A percentile compares a stretch with the other conserved stretches of the same genome.
phyloP scores from a whole-genome alignment of 2,329 filamentous ascomycete genomes.

The Mycosphaerella sp. region DNA sequence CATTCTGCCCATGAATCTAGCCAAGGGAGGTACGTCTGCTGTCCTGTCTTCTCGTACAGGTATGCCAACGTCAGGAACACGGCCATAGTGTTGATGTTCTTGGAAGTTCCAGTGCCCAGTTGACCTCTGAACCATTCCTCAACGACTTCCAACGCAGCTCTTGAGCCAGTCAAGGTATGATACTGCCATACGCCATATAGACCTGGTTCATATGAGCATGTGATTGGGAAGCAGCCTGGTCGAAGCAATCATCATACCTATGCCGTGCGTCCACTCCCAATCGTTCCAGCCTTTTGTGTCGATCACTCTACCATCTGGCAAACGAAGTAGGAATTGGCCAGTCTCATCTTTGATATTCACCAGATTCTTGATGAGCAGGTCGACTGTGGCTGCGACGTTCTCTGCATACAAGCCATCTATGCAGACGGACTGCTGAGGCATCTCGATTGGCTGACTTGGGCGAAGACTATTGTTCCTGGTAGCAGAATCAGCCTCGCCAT shows the following conservation, averaged over 20 bases:
- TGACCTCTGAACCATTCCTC: conserved; percentile 66
- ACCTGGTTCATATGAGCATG: conserved; percentile 55
- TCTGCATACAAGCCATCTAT: conserved; percentile 38
- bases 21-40: conserved; percentile 67
- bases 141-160: conserved; percentile 57
- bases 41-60: conserved; percentile 68
- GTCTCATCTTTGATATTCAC: conserved; percentile 72
- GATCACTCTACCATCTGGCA: conserved; percentile 68
- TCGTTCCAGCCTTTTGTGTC: conserved; percentile 80
- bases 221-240: background rate
- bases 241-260: conserved; percentile 7
- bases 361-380: conserved; percentile 64
- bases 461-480: conserved; percentile 5
- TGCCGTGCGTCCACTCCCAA: conserved; percentile 53
- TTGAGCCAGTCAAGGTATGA: conserved; percentile 63
- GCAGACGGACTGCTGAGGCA: conserved; percentile 33
- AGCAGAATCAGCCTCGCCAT: conserved; percentile 7
- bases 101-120: conserved; percentile 66
- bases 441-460: conserved; percentile 24
- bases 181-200: conserved; percentile 80
- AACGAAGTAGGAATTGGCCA: conserved; percentile 64
- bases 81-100: conserved; percentile 83
- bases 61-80: conserved; percentile 69
- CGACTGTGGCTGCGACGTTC: conserved; percentile 52
- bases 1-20: conserved; percentile 76